These are phyloP conservation scores for Citrus maxima DNA, from an alignment of 345 rosid genomes.

Conservation along the genomic window DNA sequence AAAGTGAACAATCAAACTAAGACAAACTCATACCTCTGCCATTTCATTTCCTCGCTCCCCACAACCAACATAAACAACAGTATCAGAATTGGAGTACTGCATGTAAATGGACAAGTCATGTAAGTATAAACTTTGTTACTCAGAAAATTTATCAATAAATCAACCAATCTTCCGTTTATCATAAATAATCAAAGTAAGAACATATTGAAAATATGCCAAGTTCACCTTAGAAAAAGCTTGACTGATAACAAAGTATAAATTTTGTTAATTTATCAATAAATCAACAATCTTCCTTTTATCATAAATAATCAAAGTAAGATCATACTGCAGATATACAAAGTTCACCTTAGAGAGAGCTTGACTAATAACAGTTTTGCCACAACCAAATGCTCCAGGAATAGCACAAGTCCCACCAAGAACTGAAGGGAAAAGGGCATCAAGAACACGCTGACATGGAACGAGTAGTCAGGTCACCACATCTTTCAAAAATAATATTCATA, in stretches of 20 bases:
- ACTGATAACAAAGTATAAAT: conserved; percentile 57
- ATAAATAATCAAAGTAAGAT: background rate
- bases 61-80: conserved; percentile 98
- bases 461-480: conserved; percentile 20
- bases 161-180: conserved; percentile 1
- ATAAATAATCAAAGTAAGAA: background rate
- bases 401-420: conserved; percentile 99
- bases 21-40: conserved; percentile 73
- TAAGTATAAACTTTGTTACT: background rate
- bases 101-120: conserved; percentile 16
- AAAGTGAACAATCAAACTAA: conserved; percentile 2
- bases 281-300: background rate
- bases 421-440: conserved; percentile 98
- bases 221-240: conserved; percentile 99
- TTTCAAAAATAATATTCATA: background rate
- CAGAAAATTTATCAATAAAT: conserved; percentile 7
- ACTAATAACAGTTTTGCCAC: conserved; percentile 99
- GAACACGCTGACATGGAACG: conserved; percentile 75
- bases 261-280: conserved; percentile 2
- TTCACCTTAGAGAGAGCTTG: conserved; percentile 99
- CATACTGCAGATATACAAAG: conserved; percentile 5
- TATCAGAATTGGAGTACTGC: conserved; percentile 98
- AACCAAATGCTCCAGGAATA: conserved; percentile 99
- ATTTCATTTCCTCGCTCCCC: conserved; percentile 99
- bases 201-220: conserved; percentile 6